Conservation (phyloP, 106 monocot genomes). For the Allium sativum region DNA sequence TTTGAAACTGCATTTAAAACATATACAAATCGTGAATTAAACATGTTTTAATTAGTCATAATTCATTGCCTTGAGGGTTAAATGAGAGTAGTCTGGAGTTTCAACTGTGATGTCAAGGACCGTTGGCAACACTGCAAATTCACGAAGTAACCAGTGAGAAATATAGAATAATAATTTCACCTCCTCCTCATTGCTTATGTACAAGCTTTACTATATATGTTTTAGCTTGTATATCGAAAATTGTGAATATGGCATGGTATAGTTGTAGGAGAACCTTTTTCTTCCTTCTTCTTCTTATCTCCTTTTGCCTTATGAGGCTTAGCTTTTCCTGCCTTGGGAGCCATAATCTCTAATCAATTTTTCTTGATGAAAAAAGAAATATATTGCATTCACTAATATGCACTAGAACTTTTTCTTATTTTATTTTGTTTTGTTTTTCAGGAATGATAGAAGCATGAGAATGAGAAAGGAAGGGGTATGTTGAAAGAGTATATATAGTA, state of each 20-base stretch:
- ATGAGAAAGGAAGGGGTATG: background rate
- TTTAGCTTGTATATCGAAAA: too few relatives aligned
- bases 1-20: too few relatives aligned
- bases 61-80: slow-evolving; percentile 71
- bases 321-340: slow-evolving; percentile 73
- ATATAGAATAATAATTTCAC: too few relatives aligned
- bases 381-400: background rate
- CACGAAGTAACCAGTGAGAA: too few relatives aligned
- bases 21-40: too few relatives aligned
- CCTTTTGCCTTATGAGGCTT: slow-evolving; percentile 77
- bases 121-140: slow-evolving; percentile 64
- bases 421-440: background rate
- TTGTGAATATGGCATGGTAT: too few relatives aligned
- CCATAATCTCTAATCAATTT: slow-evolving; percentile 24
- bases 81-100: slow-evolving; percentile 70
- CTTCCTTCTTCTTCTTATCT: slow-evolving; percentile 98
- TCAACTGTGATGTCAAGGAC: slow-evolving; percentile 73
- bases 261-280: slow-evolving; percentile 42
- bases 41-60: background rate
- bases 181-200: background rate
- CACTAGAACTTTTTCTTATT: background rate
- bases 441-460: background rate
- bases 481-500: background rate
- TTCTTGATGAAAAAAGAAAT: too few relatives aligned
- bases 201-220: too few relatives aligned